A percentile compares a stretch with the other conserved stretches of the same genome.
Conservation (phyloP, 495 filamentous ascomycete genomes). For the Trichoderma parareesei region DNA sequence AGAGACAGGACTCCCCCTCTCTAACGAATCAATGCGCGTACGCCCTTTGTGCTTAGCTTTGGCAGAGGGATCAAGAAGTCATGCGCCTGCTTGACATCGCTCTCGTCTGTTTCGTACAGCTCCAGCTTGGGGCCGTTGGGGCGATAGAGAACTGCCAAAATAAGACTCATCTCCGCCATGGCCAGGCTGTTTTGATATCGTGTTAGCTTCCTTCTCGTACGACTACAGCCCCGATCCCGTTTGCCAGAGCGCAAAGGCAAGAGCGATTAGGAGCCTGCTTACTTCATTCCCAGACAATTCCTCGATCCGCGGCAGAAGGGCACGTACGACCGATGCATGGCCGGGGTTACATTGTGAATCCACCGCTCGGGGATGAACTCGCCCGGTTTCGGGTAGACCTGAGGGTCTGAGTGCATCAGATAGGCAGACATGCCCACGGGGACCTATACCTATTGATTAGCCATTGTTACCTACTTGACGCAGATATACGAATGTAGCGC, state of each 20-base stretch:
- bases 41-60: conserved; percentile 25
- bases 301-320: conserved; percentile 17
- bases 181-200: conserved; percentile 20
- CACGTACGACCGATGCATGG: conserved; percentile 15
- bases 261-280: neutral
- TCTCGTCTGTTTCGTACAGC: conserved; percentile 25
- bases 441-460: neutral
- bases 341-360: conserved; percentile 24
- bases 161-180: conserved; percentile 27
- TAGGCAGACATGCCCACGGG: conserved; percentile 20
- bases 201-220: neutral
- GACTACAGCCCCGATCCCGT: neutral
- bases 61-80: conserved; percentile 24
- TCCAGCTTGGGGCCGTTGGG: conserved; percentile 20
- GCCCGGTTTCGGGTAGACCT: conserved; percentile 27
- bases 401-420: conserved; percentile 27
- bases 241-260: neutral
- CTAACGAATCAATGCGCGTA: conserved; percentile 21
- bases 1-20: neutral
- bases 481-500: neutral
- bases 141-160: conserved; percentile 26
- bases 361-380: conserved; percentile 34
- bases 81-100: conserved; percentile 25
- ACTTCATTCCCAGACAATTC: conserved; percentile 20
- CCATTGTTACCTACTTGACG: no score